Base-by-base conservation (phyloP, 2,329 filamentous ascomycete species). In the Aspergillus proliferans region DNA sequence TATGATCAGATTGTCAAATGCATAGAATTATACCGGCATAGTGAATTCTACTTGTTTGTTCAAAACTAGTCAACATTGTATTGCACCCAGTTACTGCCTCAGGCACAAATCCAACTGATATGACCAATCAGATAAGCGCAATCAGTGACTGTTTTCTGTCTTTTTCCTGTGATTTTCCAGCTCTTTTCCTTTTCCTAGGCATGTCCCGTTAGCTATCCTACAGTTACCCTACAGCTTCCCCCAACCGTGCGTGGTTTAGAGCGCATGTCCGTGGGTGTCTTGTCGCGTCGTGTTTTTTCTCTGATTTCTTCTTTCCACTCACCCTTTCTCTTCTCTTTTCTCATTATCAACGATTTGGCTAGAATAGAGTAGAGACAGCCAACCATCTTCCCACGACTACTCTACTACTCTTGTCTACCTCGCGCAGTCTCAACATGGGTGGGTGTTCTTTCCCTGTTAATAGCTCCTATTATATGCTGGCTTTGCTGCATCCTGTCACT, bases 351-450 rank as follows among this genome's bases (percentile, higher is more conserved):
- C 40, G 26, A 30, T 30, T 30, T 30, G 26, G 26, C 10, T 30
- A 30, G 26, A 30, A 30, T 30, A 30, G 26, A 30, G 26, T 30
- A 30, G 26, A 28, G 26, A 30, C 26, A 30, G 10, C 10, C 26
- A 30, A 30, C 26, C 26, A 30, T 12, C 26, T 30, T 30, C 26
- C 26, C 10, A 30, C 26, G 26, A 30, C 26, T 30, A 30, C 26
- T 28, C 26, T 30, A 30, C 26, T 30, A 30, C 26, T 30, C 26
- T 30, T 10, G 26, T 30, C 26, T 30, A 30, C 34, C 36, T 39
- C 36, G 14, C 36, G 10, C 12, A 34, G n/a, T 15, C 24, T 22
- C 34, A 52, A 50, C 46, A 58, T 58, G 56, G 56, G 56, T 58
- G 53, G 44, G 55, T 57, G 50, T 40, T 15, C 22, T 39, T 38